Base-by-base conservation (phyloP, 2,329 filamentous ascomycete genomes). In the Zasmidium angulare region DNA sequence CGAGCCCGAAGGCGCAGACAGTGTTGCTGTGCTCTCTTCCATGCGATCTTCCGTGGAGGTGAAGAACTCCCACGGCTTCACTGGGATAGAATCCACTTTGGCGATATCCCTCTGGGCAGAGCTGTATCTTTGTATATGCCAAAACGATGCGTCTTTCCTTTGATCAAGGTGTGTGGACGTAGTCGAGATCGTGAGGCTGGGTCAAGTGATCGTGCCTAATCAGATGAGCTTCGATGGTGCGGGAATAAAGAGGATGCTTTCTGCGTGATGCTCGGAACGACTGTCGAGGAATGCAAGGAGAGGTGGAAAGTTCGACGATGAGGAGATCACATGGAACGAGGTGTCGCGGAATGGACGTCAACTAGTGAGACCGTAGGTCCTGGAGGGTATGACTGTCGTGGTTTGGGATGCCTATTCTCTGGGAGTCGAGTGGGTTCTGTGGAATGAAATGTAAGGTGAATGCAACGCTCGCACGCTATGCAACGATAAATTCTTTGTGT, bases 61-160 rank as follows among this genome's bases (percentile, higher is more conserved):
- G 31, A 70, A 62, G 60, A 72, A 71, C 20, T 66, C 66, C 71
- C 72, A 73, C 58, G 70, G 72, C 50, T 59, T 55, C 31, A 63
- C 58, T 12, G 72, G 71, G 53, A 74, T 63, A 2, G 72, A 72
- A 69, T 74, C 71, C 72, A 74, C 58, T 59, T 62, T 66, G 65
- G 19, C 58, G 60, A 55, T 52, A 59, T 62, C 62, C 56, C 62
- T 46, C 47, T 49, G 52, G 58, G 61, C 56, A 56, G 49, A 26
- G n/a, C 9, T 53, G 31, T 60, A 50, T 51, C 29, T 55, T 47
- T 46, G n/a, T 46, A n/a, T 11, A 20, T 46, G 19, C 21, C 31
- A 46, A 24, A 40, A 43, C n/a, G 36, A 43, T 43, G 7, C 36
- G 11, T 43, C 36, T 43, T 43, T 43, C n/a, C 36, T 43, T 43